Evolutionary conservation across 1,284 basidiomycete species (phyloP).

Genomic region (Cutaneotrichosporon sp.): DNA sequence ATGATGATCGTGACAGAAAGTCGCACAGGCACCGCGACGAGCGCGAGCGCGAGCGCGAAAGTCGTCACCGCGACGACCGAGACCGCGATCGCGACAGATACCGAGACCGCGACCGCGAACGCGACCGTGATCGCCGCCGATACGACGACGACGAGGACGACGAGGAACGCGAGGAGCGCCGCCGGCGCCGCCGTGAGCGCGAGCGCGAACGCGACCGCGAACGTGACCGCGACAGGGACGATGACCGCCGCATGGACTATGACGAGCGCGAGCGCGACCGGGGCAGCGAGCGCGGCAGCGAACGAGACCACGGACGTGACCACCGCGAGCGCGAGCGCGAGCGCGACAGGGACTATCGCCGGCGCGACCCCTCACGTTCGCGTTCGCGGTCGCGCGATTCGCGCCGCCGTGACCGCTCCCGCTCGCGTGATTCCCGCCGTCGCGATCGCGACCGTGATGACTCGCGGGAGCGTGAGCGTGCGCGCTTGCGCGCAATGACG

Average conservation of each 20-base stretch:
- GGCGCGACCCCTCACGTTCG: slow-evolving; percentile 5
- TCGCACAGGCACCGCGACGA: slow-evolving; percentile 42
- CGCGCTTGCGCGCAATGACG: slow-evolving; percentile 27
- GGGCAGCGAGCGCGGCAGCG: slow-evolving; percentile 1
- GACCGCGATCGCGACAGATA: slow-evolving; percentile 49
- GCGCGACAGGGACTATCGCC: slow-evolving; percentile 3
- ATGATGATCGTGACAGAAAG: slow-evolving; percentile 39
- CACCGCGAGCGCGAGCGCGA: slow-evolving; percentile 33
- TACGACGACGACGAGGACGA: slow-evolving; percentile 2
- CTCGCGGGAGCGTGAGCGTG: slow-evolving; percentile 7
- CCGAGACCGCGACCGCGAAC: slow-evolving; percentile 31
- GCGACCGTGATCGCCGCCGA: slow-evolving; percentile 12
- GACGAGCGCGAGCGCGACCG: slow-evolving; percentile 20
- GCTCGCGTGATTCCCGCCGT: background rate
- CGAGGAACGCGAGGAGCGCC: slow-evolving; percentile 41
- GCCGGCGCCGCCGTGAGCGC: slow-evolving; percentile 51
- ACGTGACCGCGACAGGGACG: slow-evolving; percentile 22
- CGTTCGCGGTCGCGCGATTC: slow-evolving; percentile 3
- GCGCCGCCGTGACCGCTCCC: slow-evolving; percentile 2
- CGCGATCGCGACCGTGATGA: slow-evolving; percentile 28
- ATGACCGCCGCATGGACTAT: slow-evolving; percentile 19
- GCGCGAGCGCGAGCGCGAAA: slow-evolving; percentile 54
- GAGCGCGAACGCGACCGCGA: slow-evolving; percentile 23
- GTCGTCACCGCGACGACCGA: slow-evolving; percentile 58
- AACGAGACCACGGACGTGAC: slow-evolving; percentile 32